These are phyloP conservation scores for Pythium plurisporium DNA, from an alignment of 352 stramenopile species.

Conservation along the genomic window DNA sequence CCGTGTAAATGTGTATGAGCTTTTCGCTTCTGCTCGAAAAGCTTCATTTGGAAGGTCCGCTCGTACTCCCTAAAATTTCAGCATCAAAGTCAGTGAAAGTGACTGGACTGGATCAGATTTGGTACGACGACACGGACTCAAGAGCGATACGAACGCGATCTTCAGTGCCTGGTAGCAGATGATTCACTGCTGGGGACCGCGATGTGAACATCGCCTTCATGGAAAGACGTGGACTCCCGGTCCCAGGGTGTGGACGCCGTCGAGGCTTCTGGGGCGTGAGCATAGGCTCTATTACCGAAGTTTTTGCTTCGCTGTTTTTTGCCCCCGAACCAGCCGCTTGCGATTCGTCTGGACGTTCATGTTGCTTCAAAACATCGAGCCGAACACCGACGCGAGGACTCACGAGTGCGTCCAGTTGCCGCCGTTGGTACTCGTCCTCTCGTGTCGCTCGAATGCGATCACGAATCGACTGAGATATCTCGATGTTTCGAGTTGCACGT, in stretches of 20 bases:
- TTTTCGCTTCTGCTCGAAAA: not conserved
- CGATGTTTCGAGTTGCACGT: slow-evolving; percentile 52
- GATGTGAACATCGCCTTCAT: slow-evolving; percentile 60
- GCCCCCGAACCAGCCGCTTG: not conserved
- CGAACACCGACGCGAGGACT: slow-evolving; percentile 30
- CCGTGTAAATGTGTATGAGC: not conserved
- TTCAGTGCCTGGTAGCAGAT: slow-evolving; percentile 53
- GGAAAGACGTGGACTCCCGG: slow-evolving; percentile 39
- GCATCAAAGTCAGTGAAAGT: not conserved
- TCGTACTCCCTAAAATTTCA: slow-evolving; percentile 21
- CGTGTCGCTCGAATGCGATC: slow-evolving; percentile 44
- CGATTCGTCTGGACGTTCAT: not conserved
- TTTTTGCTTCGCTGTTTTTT: not conserved
- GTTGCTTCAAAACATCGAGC: slow-evolving; percentile 18
- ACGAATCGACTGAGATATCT: slow-evolving; percentile 62
- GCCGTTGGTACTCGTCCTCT: slow-evolving; percentile 30
- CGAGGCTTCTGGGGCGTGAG: not conserved
- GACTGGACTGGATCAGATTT: not conserved
- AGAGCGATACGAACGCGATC: slow-evolving; percentile 54
- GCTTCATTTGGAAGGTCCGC: slow-evolving; percentile 13
- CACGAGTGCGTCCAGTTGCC: slow-evolving; percentile 32
- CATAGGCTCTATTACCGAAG: not conserved
- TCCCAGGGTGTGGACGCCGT: slow-evolving; percentile 7
- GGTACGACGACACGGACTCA: slow-evolving; percentile 33
- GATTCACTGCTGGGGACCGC: slow-evolving; percentile 59